A percentile compares a stretch with the other conserved stretches of the same genome.
Evolutionary conservation across 192 early-diverging fungal species (phyloP).

Genomic region (Oehlia diaphana): DNA sequence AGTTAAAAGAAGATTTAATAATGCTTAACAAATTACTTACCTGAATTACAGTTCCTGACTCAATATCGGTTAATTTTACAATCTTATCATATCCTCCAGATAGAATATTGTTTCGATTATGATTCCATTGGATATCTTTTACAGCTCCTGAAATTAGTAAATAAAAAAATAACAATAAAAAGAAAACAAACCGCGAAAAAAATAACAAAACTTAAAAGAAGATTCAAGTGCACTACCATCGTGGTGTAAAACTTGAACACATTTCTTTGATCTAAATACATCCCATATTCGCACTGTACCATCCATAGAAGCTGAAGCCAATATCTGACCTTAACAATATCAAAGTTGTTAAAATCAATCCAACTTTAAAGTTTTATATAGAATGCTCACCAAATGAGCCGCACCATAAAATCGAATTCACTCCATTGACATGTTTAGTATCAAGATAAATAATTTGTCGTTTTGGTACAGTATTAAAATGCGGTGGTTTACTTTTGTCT

Average conservation of each 20-base stretch:
- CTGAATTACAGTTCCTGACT: conserved; percentile 14
- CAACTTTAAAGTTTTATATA: neutral
- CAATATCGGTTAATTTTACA: conserved; percentile 23
- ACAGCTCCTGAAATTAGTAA: conserved; percentile 15
- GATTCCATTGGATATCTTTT: conserved; percentile 22
- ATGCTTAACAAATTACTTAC: neutral
- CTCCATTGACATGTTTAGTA: conserved; percentile 16
- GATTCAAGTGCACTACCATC: neutral
- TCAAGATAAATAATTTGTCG: neutral
- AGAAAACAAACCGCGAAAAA: neutral
- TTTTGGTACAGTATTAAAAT: conserved; percentile 13
- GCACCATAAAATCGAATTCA: conserved; percentile 27
- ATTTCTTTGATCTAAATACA: conserved; percentile 27
- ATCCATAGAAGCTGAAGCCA: conserved; percentile 31
- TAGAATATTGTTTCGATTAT: conserved; percentile 6
- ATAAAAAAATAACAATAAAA: too few relatives aligned
- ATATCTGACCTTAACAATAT: conserved; percentile 23
- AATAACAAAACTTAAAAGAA: neutral
- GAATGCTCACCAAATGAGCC: conserved; percentile 24
- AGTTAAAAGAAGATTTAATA: neutral
- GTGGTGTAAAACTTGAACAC: conserved; percentile 9
- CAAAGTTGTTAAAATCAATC: neutral
- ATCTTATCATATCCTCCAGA: conserved; percentile 27
- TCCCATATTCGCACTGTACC: conserved; percentile 27
- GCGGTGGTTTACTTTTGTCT: neutral